These are phyloP conservation scores for Xylaria sp. DNA, from an alignment of 2,329 filamentous ascomycete genomes.

Conservation along the genomic window DNA sequence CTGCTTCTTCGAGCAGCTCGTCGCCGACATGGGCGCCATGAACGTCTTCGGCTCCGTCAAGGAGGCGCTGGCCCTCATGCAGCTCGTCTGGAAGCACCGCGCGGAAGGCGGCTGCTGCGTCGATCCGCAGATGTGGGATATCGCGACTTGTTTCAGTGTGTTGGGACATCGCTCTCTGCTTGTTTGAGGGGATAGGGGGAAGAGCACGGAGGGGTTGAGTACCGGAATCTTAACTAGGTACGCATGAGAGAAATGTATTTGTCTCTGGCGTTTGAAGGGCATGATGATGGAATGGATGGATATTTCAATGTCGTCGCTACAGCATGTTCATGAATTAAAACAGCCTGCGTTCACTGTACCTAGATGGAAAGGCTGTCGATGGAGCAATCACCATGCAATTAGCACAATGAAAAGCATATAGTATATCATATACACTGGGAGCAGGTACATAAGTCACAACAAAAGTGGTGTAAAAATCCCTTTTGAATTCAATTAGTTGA, in stretches of 20 bases:
- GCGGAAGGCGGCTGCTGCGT: slow-evolving; percentile 22
- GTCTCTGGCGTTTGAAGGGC: neutral
- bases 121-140: slow-evolving; percentile 42
- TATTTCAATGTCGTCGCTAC: neutral
- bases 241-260: neutral
- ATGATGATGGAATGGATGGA: neutral
- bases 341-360: neutral
- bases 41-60: slow-evolving; percentile 44
- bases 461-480: neutral
- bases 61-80: slow-evolving; percentile 43
- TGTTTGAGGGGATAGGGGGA: slow-evolving; percentile 25
- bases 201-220: neutral
- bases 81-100: slow-evolving; percentile 42
- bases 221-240: no score
- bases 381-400: neutral
- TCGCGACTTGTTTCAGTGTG: slow-evolving; percentile 44
- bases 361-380: neutral
- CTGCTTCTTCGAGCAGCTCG: slow-evolving; percentile 42
- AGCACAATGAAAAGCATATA: neutral
- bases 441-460: neutral
- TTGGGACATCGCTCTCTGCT: slow-evolving; percentile 41
- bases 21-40: slow-evolving; percentile 42
- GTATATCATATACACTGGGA: neutral
- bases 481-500: slow-evolving; percentile 25
- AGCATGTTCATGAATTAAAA: neutral